A percentile compares a stretch with the other conserved stretches of the same genome.
Conservation (phyloP, 495 filamentous ascomycete species). For the Talaromyces proteolyticus region DNA sequence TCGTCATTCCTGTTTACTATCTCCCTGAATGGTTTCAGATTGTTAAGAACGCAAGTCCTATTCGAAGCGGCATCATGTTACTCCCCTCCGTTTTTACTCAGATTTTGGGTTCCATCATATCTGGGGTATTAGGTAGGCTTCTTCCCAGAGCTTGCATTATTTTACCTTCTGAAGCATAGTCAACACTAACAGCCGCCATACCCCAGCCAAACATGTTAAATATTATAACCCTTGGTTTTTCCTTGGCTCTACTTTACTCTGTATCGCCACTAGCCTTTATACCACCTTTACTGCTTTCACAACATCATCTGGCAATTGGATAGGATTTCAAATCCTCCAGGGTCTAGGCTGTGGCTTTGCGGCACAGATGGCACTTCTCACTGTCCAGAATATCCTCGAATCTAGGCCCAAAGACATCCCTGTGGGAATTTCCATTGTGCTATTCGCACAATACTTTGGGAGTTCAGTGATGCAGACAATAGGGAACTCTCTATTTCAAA, state of each 20-base stretch:
- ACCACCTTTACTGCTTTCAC: conserved; percentile 28
- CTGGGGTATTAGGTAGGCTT: conserved; percentile 8
- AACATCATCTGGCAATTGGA: conserved; percentile 19
- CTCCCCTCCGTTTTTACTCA: conserved; percentile 10
- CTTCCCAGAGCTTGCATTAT: no score
- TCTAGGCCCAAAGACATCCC: conserved; percentile 40
- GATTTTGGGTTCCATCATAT: conserved; percentile 1
- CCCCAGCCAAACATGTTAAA: conserved; percentile 12
- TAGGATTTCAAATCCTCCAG: conserved; percentile 22
- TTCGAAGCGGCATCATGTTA: conserved; percentile 18
- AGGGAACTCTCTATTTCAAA: conserved; percentile 2
- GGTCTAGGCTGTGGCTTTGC: conserved; percentile 39
- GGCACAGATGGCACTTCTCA: conserved; percentile 53
- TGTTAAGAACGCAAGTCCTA: conserved; percentile 19
- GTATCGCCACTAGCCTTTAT: conserved; percentile 22
- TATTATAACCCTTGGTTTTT: conserved; percentile 31
- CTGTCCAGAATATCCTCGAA: conserved; percentile 48
- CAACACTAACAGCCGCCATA: neutral
- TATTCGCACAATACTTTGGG: conserved; percentile 42
- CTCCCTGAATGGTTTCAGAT: conserved; percentile 34
- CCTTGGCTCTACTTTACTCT: conserved; percentile 16
- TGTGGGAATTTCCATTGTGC: conserved; percentile 48
- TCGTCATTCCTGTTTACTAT: conserved; percentile 21
- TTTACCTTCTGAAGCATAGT: neutral
- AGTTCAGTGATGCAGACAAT: conserved; percentile 7